A percentile compares a stretch with the other conserved stretches of the same genome.
These are phyloP conservation scores for Phragmites australis DNA, from an alignment of 176 grass and related monocot genomes.

Conservation along the genomic window DNA sequence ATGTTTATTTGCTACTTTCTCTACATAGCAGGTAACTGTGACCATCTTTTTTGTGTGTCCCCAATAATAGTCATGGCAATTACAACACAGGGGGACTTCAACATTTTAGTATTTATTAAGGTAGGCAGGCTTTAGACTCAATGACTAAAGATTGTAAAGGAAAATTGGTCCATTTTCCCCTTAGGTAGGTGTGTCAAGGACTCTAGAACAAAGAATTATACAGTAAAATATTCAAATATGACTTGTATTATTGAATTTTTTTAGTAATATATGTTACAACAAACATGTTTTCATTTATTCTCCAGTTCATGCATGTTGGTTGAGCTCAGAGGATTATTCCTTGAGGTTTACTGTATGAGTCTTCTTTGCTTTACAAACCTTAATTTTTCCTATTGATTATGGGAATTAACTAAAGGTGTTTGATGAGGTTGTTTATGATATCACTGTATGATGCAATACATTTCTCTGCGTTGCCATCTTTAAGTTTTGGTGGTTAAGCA, in stretches of 20 bases:
- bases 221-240: not conserved
- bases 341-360: not conserved
- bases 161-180: not conserved
- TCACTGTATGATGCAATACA: not conserved
- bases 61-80: not conserved
- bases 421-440: not conserved
- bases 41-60: not conserved
- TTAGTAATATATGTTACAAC: not conserved
- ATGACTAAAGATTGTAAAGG: not conserved
- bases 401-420: not conserved
- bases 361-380: not conserved
- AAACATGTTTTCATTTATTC: not conserved
- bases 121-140: not conserved
- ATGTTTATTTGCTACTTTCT: constrained; percentile 97
- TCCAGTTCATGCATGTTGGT: not conserved
- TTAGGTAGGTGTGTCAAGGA: not conserved
- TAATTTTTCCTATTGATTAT: not conserved
- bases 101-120: not conserved
- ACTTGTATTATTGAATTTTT: not conserved
- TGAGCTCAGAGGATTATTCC: not conserved
- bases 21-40: constrained; percentile 80
- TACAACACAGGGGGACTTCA: not conserved
- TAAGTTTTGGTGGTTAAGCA: not conserved
- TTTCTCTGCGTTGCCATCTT: not conserved
- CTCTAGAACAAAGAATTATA: not conserved